Conservation (phyloP, 2,329 filamentous ascomycete genomes). For the Botryotinia globosa region DNA sequence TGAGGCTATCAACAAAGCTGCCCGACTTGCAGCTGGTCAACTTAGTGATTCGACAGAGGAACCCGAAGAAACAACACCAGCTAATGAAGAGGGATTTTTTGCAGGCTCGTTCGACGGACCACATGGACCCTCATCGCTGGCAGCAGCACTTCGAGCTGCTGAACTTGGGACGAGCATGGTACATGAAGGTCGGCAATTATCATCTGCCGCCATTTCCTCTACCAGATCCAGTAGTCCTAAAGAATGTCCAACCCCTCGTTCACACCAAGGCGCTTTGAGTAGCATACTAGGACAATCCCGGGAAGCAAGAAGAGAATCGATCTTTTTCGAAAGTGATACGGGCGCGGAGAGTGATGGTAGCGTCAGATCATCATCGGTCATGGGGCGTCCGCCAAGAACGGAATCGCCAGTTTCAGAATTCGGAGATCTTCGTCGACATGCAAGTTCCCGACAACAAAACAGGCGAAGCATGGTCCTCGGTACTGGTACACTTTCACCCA, state of each 20-base stretch:
- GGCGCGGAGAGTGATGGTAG: slow-evolving; percentile 74
- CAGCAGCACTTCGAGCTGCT: slow-evolving; percentile 48
- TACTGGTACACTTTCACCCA: slow-evolving; percentile 73
- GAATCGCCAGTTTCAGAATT: slow-evolving; percentile 91
- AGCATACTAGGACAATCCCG: slow-evolving; percentile 57
- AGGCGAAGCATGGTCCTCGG: slow-evolving; percentile 77
- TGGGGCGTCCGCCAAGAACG: slow-evolving; percentile 69
- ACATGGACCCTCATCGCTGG: slow-evolving; percentile 49
- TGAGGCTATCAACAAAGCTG: slow-evolving; percentile 84
- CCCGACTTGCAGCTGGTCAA: slow-evolving; percentile 80
- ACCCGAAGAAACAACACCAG: slow-evolving; percentile 43
- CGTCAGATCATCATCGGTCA: slow-evolving; percentile 72
- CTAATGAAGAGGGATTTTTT: slow-evolving; percentile 51
- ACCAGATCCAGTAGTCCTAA: slow-evolving; percentile 81
- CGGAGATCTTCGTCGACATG: slow-evolving; percentile 68
- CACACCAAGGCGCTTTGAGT: slow-evolving; percentile 58
- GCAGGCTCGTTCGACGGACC: slow-evolving; percentile 55
- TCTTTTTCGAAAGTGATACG: slow-evolving; percentile 79
- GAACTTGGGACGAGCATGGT: slow-evolving; percentile 28
- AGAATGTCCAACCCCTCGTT: slow-evolving; percentile 87
- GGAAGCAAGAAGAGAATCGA: slow-evolving; percentile 70
- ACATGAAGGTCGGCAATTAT: slow-evolving; percentile 44
- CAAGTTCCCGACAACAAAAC: slow-evolving; percentile 79
- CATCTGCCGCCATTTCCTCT: slow-evolving; percentile 56
- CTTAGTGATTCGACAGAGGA: slow-evolving; percentile 70